These are phyloP conservation scores for Penicillium sp. DNA, from an alignment of 2,329 filamentous ascomycete species.

Conservation along the genomic window DNA sequence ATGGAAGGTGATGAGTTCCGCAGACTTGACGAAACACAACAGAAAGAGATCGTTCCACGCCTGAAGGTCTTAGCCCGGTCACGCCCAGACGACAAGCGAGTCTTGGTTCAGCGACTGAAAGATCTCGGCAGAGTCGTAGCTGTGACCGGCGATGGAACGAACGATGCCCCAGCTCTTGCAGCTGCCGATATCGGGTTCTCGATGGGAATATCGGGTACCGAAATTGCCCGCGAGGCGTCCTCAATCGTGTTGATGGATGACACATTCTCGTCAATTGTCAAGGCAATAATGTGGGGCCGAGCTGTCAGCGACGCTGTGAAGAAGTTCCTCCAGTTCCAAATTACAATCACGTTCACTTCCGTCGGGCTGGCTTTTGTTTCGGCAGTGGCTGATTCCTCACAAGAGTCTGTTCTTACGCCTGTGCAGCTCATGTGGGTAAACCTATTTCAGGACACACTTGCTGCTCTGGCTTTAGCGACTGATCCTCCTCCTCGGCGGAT, in stretches of 20 bases:
- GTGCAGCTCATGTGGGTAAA: constrained; percentile 69
- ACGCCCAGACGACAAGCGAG: constrained; percentile 60
- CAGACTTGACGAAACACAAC: constrained; percentile 53
- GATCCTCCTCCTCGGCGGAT: constrained; percentile 59
- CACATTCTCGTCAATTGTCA: constrained; percentile 62
- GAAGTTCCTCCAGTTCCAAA: constrained; percentile 58
- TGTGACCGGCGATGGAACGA: constrained; percentile 62
- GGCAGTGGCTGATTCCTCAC: constrained; percentile 56
- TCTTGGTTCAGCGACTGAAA: constrained; percentile 57
- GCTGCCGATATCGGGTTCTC: constrained; percentile 62
- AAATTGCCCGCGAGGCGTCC: constrained; percentile 62
- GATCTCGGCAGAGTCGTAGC: constrained; percentile 55
- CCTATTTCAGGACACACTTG: constrained; percentile 67
- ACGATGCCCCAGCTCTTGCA: constrained; percentile 61
- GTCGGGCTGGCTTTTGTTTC: constrained; percentile 64
- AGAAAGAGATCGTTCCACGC: constrained; percentile 53
- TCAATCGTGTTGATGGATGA: constrained; percentile 55
- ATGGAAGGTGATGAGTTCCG: constrained; percentile 65
- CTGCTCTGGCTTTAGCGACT: constrained; percentile 63
- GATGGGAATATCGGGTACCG: constrained; percentile 62
- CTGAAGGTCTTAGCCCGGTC: constrained; percentile 61
- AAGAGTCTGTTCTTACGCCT: constrained; percentile 61
- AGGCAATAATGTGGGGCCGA: constrained; percentile 61
- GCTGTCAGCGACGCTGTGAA: constrained; percentile 61
- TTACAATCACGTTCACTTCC: constrained; percentile 68